Evolutionary conservation across 345 rosid species (phyloP).

Genomic region (Populus tremula): DNA sequence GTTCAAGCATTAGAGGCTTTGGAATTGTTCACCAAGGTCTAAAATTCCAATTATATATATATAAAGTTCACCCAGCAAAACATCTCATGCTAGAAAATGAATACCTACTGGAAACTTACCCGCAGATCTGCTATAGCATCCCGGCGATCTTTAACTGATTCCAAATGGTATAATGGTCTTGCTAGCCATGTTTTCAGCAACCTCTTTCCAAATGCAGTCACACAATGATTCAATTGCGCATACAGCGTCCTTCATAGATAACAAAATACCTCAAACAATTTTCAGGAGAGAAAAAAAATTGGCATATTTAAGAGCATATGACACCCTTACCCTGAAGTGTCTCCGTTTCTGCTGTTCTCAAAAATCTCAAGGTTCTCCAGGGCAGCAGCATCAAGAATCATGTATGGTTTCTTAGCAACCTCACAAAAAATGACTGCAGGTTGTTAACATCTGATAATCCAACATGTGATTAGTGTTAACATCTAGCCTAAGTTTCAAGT

Average conservation of each 20-base stretch:
- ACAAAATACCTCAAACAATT: conserved; percentile 19
- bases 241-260: conserved; percentile 68
- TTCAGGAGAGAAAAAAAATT: conserved; percentile 3
- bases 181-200: conserved; percentile 91
- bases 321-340: conserved; percentile 62
- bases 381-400: conserved; percentile 97
- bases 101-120: conserved; percentile 40
- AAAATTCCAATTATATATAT: neutral
- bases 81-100: neutral
- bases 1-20: neutral
- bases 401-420: conserved; percentile 61
- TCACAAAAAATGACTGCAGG: too few relatives aligned
- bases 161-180: conserved; percentile 68
- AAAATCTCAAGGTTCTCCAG: conserved; percentile 95
- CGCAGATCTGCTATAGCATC: conserved; percentile 82
- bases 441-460: too few relatives aligned
- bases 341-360: conserved; percentile 90
- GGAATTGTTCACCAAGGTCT: neutral
- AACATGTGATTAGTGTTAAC: neutral
- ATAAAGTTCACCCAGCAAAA: neutral
- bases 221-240: conserved; percentile 85
- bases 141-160: conserved; percentile 81
- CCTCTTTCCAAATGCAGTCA: conserved; percentile 91
- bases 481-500: neutral
- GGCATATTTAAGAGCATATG: conserved; percentile 15